phyloP scores from a whole-genome alignment of 176 grass and related monocot genomes.

The Avena sativa region DNA sequence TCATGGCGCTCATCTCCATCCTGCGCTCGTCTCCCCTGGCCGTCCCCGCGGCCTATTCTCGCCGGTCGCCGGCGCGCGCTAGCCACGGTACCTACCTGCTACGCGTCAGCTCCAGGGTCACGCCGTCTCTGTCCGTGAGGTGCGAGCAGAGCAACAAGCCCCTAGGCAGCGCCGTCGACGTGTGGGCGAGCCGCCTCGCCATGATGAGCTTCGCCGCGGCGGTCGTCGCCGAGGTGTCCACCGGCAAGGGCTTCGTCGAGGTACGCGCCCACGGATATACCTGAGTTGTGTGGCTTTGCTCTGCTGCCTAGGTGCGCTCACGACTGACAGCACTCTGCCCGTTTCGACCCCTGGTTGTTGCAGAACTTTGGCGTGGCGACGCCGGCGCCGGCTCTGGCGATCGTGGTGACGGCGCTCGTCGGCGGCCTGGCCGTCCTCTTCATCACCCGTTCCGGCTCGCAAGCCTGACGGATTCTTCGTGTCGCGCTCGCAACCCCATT shows the following conservation, averaged over 20 bases:
- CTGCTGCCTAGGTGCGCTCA: constrained; percentile 44
- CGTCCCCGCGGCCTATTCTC: background rate
- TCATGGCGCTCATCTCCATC: constrained; percentile 44
- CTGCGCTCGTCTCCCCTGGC: constrained; percentile 4
- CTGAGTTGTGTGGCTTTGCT: background rate
- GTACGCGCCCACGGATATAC: constrained; percentile 22
- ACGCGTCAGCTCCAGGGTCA: constrained; percentile 28
- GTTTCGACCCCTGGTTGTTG: constrained; percentile 15
- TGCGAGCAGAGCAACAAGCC: constrained; percentile 73
- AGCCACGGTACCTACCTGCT: constrained; percentile 2
- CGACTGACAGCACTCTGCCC: background rate
- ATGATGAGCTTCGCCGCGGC: constrained; percentile 86
- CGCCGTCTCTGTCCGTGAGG: constrained; percentile 52
- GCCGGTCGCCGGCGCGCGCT: background rate
- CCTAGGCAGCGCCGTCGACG: constrained; percentile 46
- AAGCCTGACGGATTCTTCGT: constrained; percentile 42
- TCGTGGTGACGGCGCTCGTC: constrained; percentile 73
- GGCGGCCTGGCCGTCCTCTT: constrained; percentile 76
- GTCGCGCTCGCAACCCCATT: background rate
- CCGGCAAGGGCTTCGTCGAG: constrained; percentile 83
- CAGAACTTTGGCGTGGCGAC: constrained; percentile 77
- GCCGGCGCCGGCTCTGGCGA: constrained; percentile 65
- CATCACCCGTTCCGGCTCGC: constrained; percentile 70
- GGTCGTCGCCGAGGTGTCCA: constrained; percentile 73
- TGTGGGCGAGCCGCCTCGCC: constrained; percentile 81